Conservation (phyloP, 805 yeast genomes). For the Saccharomycopsis vini region DNA sequence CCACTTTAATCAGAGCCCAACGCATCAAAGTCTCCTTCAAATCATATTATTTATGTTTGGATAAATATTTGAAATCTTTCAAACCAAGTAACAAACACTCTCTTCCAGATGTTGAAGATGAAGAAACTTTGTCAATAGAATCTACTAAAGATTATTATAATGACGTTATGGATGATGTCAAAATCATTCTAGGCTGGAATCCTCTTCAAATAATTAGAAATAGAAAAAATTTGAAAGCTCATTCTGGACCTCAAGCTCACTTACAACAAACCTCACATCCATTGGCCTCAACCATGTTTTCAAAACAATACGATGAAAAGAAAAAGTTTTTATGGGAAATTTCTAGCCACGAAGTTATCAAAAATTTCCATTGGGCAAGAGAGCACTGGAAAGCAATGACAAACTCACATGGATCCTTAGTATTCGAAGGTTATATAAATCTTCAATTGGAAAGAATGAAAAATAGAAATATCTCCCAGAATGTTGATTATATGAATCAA, state of each 20-base stretch:
- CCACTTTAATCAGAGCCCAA: slow-evolving; percentile 15
- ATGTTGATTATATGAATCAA: too few relatives aligned
- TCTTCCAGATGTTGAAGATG: not conserved
- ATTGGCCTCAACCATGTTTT: slow-evolving; percentile 7
- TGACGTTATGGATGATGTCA: not conserved
- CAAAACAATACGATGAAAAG: not conserved
- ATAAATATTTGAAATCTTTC: slow-evolving; percentile 10
- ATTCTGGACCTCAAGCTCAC: not conserved
- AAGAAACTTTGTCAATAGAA: not conserved
- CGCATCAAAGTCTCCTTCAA: slow-evolving; percentile 9
- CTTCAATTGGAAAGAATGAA: not conserved
- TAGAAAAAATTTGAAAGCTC: slow-evolving; percentile 4
- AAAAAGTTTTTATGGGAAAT: slow-evolving; percentile 9
- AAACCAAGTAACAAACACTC: not conserved
- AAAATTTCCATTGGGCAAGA: slow-evolving; percentile 9
- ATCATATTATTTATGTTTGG: slow-evolving; percentile 12
- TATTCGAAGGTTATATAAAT: slow-evolving; percentile 4
- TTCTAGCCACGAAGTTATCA: slow-evolving; percentile 1
- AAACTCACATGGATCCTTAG: not conserved
- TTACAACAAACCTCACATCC: slow-evolving; percentile 1
- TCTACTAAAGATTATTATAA: not conserved
- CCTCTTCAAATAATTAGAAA: slow-evolving; percentile 17
- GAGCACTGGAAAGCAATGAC: slow-evolving; percentile 8
- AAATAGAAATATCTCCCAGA: not conserved
- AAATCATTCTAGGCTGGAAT: slow-evolving; percentile 10